Evolutionary conservation across 352 stramenopile genomes (phyloP), one percentile per base, ranked within the genome.

Genomic region (Pythium vanterpoolii): DNA sequence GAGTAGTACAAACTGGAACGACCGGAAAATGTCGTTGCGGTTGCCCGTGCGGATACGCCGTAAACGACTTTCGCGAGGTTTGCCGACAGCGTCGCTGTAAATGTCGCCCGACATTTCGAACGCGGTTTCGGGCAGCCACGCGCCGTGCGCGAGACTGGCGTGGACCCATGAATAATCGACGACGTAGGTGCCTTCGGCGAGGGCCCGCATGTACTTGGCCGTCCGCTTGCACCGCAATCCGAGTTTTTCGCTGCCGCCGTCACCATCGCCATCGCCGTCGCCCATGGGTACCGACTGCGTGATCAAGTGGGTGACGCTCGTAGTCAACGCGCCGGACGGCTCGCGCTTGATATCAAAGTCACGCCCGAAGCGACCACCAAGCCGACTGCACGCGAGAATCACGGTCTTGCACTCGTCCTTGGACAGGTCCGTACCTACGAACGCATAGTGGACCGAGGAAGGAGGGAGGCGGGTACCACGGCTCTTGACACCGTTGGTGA

Each of bases 81-180:
- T 90, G 27, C 74, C 83, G 5, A 84, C 59, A 1, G 79, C 75
- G 44, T 86, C 71, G 26, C 83, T 88, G 61, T 92, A 93, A 19
- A 90, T 88, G 58, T 95, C 86, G 31, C 86, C 86, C 14, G 77
- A 57, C 54, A 95, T 79, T 65, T 95, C 86, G 49, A 81, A 93
- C 11, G 69, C 68, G 10, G 82, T 71, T 55, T 95, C 86, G 3
- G 62, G 69, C 19, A 95, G 51, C 86, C 86, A 95, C 23, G 74
- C 59, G 2, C 76, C 72, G 11, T 83, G 76, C 0, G 69, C 59
- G 4, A 88, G 57, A 71, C 83, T 92, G 8, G 77, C 79, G n/a
- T 72, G 58, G 30, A 94, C 66, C 86, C 86, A 95, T 42, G 71
- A 70, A 53, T 90, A 80, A 44, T 94, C 83, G 51, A 95, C 77